Evolutionary conservation across 2,329 filamentous ascomycete species (phyloP).

Genomic region (Penicillium thymicola): DNA sequence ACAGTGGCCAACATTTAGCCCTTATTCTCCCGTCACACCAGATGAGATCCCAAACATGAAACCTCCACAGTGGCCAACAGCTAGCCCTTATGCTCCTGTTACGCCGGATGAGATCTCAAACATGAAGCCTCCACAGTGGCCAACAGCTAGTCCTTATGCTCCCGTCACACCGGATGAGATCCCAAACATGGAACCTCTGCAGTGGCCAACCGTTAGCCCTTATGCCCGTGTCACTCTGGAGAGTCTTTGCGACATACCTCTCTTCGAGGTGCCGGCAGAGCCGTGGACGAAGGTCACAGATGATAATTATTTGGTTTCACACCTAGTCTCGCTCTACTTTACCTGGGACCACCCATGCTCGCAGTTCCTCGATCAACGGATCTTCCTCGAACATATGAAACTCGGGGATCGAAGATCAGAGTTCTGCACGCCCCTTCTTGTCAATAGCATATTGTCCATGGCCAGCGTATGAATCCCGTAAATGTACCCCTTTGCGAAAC

Average conservation of each 20-base stretch:
- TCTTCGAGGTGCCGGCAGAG: constrained; percentile 32
- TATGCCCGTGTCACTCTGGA: constrained; percentile 32
- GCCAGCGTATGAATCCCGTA: constrained; percentile 32
- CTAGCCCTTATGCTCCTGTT: too few species aligned
- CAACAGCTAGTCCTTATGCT: neutral
- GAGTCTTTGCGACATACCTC: constrained; percentile 35
- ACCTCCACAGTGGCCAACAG: too few species aligned
- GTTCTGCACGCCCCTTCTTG: constrained; percentile 79
- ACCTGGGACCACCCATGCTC: constrained; percentile 91
- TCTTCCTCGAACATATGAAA: constrained; percentile 56
- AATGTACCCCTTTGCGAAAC: neutral
- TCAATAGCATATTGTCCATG: constrained; percentile 78
- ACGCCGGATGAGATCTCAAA: neutral
- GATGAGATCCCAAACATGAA: constrained; percentile 7
- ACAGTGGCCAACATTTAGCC: neutral
- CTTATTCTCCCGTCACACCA: constrained; percentile 28
- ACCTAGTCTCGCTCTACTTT: constrained; percentile 90
- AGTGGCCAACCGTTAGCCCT: constrained; percentile 5
- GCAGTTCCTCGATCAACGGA: constrained; percentile 73
- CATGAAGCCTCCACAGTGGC: neutral
- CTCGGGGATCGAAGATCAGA: constrained; percentile 48
- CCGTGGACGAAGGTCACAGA: constrained; percentile 76
- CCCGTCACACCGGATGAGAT: too few species aligned
- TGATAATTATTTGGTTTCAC: constrained; percentile 70
- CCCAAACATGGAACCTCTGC: neutral